Base-by-base conservation (phyloP, 1,284 basidiomycete genomes). In the Trametes pubescens region DNA sequence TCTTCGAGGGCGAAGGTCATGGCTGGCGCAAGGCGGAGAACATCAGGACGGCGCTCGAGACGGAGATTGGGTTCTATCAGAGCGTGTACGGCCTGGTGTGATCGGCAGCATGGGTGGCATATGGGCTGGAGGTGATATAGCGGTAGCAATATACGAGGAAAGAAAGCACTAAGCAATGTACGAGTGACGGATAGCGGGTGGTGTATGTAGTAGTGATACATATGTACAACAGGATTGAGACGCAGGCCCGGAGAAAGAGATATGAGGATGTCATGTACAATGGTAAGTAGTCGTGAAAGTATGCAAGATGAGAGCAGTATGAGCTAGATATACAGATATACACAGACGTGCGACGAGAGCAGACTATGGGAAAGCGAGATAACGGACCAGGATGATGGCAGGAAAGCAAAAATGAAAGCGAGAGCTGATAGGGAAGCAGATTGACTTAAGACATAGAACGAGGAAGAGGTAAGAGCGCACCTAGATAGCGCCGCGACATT, bases 1-100 rank as follows among this genome's bases (percentile, higher is more conserved):
- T 81, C 1, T 87, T 84, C 66, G 73, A 82, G 22, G 83, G 83
- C 2, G 85, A 87, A 62, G 85, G 84, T 0, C 85, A 87, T 57
- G 84, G 85, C 1, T 87, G 81, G 78, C 73, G 80, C 35, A 81
- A 75, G 61, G 78, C 77, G 0, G 82, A 82, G 61, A 81, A 78
- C 37, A 82, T 83, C 66, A 81, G 78, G 68, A 71, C 70, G 3
- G 82, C 83, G 7, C 64, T 85, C 11, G 74, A 78, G 69, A 68
- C 72, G 32, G 84, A 86, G 65, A 70, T 82, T 21, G 67, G 51
- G 7, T 84, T 79, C 69, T 82, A 82, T 60, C 70, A 75, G 55
- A 70, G 71, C 32, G 71, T 74, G 9, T 73, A 75, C 14, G 68
- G 66, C 3, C 43, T 72, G 53, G 51, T 57, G 26, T 68, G 43